Base-by-base conservation (phyloP, 1,284 basidiomycete genomes). In the Porodaedalea pini region DNA sequence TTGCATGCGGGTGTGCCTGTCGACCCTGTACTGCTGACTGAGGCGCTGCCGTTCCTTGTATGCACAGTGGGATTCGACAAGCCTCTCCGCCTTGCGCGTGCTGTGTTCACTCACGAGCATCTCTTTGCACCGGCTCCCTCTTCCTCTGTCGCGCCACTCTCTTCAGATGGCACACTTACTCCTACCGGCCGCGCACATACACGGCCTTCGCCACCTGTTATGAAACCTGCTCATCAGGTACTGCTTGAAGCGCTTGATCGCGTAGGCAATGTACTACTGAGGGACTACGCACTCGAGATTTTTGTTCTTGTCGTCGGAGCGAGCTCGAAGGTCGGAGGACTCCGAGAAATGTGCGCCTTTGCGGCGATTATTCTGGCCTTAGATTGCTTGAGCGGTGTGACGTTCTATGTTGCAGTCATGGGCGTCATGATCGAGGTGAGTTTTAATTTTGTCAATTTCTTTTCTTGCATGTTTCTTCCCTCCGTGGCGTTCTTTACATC, bases 1-100 rank as follows among this genome's bases (percentile, higher is more conserved):
- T 86, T 91, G 70, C 79, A 88, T 47, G 78, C 97, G 60, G 80
- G 82, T 62, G 92, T 99, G 56, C 88, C 88, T 5, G 88, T 99
- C 65, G 94, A 99, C 71, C 93, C 93, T 1, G 88, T 99, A 57
- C 86, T 89, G 15, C 79, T 99, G 32, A 94, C 92, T 13, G 97
- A 99, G 71, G 95, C 96, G 0, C 80, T 99, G 1, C 96, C 96
- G 0, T 99, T 99, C 85, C 79, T 99, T 37, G 95, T 99, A 43
- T 97, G 97, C 71, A 96, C 93, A 0, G 88, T 99, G 57, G 96
- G 96, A 11, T 99, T 98, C 69, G 96, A 99, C 74, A 99, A 99
- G 73, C 96, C 95, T 0, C 88, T 95, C 59, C 83, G 92, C 10
- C 85, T 99, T 39, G 94, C 94, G 0, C 82, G 89, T 27, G 91